Base-by-base conservation (phyloP, 768 basidiomycete genomes). In the Amanita fuliginea region DNA sequence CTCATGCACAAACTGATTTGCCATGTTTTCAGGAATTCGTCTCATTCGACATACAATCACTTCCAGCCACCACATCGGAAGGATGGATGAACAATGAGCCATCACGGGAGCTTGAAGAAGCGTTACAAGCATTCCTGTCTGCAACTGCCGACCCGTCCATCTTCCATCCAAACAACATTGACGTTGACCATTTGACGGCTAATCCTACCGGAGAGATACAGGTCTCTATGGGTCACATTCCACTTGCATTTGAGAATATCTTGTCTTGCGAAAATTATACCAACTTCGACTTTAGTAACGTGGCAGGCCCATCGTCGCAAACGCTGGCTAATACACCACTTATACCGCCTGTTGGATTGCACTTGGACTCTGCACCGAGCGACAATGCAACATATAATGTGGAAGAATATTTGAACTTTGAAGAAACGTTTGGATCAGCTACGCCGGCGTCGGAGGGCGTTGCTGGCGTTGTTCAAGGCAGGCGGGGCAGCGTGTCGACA, bases 381-480 rank as follows among this genome's bases (percentile, higher is more conserved):
- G 52, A 56, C 51, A 46, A 62, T 54, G 42, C 47, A 16, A 4
- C 47, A 21, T 52, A 51, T 59, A 63, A 72, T 7, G 58, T 64
- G 34, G 63, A 72, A 53, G 54, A 66, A 22, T 74, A 62, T 45
- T 55, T 74, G 54, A 67, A 74, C 47, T 62, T 70, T 4, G 69
- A 59, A 34, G 47, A 48, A 45, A 47, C 47, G 30, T 39, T 40
- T 30, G 30, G 2, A 30, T 30, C 30, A 30, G 30, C 30, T 10
- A 10, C 30, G 30, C 30, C 51, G 13, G 34, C 49, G n/a, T n/a
- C n/a, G 32, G 2, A 49, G 53, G 37, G 52, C 53, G 6, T 36
- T 45, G 26, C 51, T 48, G 43, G 51, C 47, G 43, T 49, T 54
- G 45, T 53, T 18, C 52, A 52, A 11, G 46, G 54, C 13, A 55